Percentiles rank a stretch among this genome's conserved stretches.
These are phyloP conservation scores for Tricholoma furcatifolium DNA, from an alignment of 768 basidiomycete genomes.

Conservation along the genomic window DNA sequence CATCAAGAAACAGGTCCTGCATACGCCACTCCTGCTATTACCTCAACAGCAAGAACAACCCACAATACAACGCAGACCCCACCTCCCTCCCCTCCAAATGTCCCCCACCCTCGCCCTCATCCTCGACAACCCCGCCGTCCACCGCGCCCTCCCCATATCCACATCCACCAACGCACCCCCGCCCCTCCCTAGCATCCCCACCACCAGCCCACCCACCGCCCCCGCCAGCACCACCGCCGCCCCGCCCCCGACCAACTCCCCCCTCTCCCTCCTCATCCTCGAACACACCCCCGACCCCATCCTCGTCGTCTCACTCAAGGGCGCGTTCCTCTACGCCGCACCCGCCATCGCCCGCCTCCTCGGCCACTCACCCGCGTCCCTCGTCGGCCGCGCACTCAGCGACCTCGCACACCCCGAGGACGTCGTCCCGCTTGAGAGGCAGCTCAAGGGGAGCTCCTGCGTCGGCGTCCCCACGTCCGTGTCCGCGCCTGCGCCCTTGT, in stretches of 20 bases:
- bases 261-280: conserved; percentile 60
- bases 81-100: conserved; percentile 45
- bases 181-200: conserved; percentile 23
- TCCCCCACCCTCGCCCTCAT: conserved; percentile 49
- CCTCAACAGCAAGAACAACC: conserved; percentile 12
- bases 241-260: conserved; percentile 38
- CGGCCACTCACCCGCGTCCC: conserved; percentile 84
- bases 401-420: conserved; percentile 91
- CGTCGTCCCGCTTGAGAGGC: conserved; percentile 86
- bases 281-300: conserved; percentile 75
- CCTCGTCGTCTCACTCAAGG: conserved; percentile 90
- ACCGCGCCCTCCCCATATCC: conserved; percentile 45
- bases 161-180: conserved; percentile 33
- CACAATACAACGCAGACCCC: conserved; percentile 39
- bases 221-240: conserved; percentile 2
- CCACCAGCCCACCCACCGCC: conserved; percentile 7
- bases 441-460: conserved; percentile 84
- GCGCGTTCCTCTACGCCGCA: conserved; percentile 88
- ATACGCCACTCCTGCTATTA: conserved; percentile 27
- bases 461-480: conserved; percentile 7
- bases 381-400: conserved; percentile 73
- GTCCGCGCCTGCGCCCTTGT: neutral
- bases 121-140: conserved; percentile 47
- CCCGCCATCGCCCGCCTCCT: conserved; percentile 76
- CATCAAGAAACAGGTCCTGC: neutral